These are phyloP conservation scores for Danielia oregonensis DNA, from an alignment of 805 yeast species.

Conservation along the genomic window DNA sequence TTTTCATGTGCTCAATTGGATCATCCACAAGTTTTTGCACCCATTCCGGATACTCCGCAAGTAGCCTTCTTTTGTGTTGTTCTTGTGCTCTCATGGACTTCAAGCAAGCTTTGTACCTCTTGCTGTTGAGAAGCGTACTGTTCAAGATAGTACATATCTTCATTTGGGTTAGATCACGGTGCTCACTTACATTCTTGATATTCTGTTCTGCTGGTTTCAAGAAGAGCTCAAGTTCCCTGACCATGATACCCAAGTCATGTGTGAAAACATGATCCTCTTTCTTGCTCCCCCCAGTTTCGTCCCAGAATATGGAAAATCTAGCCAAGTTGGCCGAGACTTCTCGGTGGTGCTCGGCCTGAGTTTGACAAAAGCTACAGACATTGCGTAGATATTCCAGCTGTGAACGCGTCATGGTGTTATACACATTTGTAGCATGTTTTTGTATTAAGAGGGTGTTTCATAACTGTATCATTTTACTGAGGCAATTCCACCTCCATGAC, in stretches of 20 bases:
- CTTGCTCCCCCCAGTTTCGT: too few species aligned
- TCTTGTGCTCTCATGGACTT: too few species aligned
- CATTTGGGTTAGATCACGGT: not conserved
- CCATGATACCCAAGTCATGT: not conserved
- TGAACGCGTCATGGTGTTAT: too few species aligned
- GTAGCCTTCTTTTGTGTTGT: too few species aligned
- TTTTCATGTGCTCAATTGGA: not conserved
- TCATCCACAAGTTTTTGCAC: not conserved
- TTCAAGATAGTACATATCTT: conserved; percentile 1
- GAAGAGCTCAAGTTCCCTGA: not conserved
- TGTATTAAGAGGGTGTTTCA: conserved; percentile 3
- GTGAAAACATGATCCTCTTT: too few species aligned
- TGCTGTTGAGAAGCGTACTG: not conserved
- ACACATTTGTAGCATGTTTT: too few species aligned
- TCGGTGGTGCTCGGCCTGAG: too few species aligned
- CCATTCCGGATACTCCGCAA: too few species aligned
- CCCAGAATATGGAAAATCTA: too few species aligned
- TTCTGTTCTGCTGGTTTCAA: not conserved
- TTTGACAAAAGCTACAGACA: too few species aligned
- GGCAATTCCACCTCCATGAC: conserved; percentile 53
- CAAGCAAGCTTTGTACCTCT: not conserved
- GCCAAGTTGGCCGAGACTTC: too few species aligned
- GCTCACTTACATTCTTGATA: not conserved
- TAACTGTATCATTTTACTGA: not conserved
- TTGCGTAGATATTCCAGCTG: too few species aligned